These are phyloP conservation scores for Bacterosira constricta DNA, from an alignment of 108 stramenopile genomes.

Conservation along the genomic window DNA sequence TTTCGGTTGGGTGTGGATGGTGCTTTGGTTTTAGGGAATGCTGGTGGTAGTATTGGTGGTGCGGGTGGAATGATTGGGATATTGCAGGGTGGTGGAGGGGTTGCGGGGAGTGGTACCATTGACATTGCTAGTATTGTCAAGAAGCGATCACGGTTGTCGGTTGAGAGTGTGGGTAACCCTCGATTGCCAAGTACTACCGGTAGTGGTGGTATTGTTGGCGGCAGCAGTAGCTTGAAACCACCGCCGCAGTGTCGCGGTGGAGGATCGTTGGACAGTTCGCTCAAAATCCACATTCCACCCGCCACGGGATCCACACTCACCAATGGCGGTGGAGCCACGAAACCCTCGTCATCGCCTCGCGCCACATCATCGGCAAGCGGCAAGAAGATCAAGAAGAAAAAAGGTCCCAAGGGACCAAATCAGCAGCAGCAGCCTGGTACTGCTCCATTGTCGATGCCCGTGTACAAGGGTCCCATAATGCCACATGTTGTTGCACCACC, in stretches of 20 bases:
- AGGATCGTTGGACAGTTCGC: background rate
- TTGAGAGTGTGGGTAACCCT: slow-evolving; percentile 5
- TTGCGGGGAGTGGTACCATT: background rate
- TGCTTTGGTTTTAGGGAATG: background rate
- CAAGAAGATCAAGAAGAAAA: slow-evolving; percentile 26
- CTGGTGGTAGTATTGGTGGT: background rate
- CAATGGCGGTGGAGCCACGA: background rate
- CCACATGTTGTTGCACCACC: slow-evolving; percentile 2
- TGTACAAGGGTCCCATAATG: slow-evolving; percentile 4
- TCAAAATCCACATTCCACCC: background rate
- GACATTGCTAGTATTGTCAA: slow-evolving; percentile 34
- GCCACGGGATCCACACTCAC: background rate
- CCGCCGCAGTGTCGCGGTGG: slow-evolving; percentile 16
- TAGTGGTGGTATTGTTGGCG: background rate
- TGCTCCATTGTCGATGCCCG: background rate
- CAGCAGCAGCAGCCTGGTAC: background rate
- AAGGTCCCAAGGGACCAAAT: background rate
- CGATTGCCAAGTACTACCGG: background rate
- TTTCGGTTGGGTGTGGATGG: background rate
- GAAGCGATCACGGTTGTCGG: slow-evolving; percentile 31
- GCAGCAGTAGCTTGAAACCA: slow-evolving; percentile 1
- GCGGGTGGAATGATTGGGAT: background rate
- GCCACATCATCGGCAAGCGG: background rate
- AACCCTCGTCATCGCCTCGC: background rate
- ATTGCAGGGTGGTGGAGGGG: slow-evolving; percentile 2